phyloP scores from a whole-genome alignment of 108 stramenopile species.

The Aurantiochytrium sp. region DNA sequence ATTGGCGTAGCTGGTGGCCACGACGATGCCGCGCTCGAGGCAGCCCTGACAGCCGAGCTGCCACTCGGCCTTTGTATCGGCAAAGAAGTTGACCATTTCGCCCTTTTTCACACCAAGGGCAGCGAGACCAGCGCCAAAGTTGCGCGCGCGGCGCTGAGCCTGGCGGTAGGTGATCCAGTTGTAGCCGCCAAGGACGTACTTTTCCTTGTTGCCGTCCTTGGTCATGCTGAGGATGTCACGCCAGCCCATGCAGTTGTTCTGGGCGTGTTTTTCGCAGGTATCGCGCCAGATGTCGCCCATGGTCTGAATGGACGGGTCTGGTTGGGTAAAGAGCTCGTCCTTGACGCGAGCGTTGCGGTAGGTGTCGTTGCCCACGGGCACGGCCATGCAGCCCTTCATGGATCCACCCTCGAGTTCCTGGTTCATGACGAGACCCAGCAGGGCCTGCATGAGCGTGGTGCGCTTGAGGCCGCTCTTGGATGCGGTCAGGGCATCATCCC shows the following conservation, averaged over 20 bases:
- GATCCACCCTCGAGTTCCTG: neutral
- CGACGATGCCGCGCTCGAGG: constrained; percentile 62
- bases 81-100: constrained; percentile 51
- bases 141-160: neutral
- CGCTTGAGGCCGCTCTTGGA: neutral
- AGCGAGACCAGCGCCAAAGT: constrained; percentile 2
- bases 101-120: neutral
- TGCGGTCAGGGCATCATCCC: neutral
- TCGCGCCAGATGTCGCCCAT: neutral
- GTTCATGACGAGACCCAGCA: neutral
- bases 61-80: constrained; percentile 82
- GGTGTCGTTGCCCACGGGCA: neutral
- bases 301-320: neutral
- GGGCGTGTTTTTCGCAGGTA: neutral
- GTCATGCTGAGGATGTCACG: constrained; percentile 12
- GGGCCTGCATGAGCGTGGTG: neutral
- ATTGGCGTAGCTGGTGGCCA: constrained; percentile 81
- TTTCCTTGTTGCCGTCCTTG: constrained; percentile 3
- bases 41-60: constrained; percentile 72
- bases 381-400: neutral
- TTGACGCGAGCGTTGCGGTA: neutral
- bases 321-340: neutral
- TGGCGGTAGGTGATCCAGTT: constrained; percentile 8
- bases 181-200: neutral
- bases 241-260: neutral